phyloP scores from a whole-genome alignment of 768 basidiomycete species.

The Mycena indigotica region DNA sequence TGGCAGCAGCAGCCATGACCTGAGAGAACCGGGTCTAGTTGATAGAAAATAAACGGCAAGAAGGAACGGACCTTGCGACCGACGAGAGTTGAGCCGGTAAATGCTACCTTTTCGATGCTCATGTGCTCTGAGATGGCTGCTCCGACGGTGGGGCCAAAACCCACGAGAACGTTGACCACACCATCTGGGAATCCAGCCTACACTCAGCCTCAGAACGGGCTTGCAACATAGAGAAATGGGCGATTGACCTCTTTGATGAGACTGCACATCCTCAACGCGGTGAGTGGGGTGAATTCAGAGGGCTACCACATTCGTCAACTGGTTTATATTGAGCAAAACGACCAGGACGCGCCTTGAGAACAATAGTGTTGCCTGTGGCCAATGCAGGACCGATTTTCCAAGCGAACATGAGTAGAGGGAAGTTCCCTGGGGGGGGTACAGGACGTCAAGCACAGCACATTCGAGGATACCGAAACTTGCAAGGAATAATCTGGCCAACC shows the following conservation, averaged over 20 bases:
- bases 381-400: conserved; percentile 67
- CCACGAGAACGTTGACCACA: conserved; percentile 71
- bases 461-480: too few relatives aligned
- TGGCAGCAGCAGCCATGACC: conserved; percentile 71
- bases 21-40: too few relatives aligned
- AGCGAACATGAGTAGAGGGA: conserved; percentile 46
- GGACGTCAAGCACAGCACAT: not conserved
- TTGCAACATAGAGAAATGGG: too few relatives aligned
- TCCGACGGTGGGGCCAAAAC: conserved; percentile 58
- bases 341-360: conserved; percentile 68
- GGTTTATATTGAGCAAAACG: too few relatives aligned
- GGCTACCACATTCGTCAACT: too few relatives aligned
- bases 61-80: too few relatives aligned
- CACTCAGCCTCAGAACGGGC: too few relatives aligned
- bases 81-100: conserved; percentile 75
- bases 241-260: conserved; percentile 63
- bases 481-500: conserved; percentile 60
- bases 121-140: conserved; percentile 67
- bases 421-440: conserved; percentile 10
- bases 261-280: conserved; percentile 53
- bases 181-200: conserved; percentile 81
- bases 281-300: conserved; percentile 73
- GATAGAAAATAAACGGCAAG: too few relatives aligned
- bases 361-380: conserved; percentile 71
- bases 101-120: conserved; percentile 70